Conservation (phyloP, 2,329 filamentous ascomycete species). For the Diaporthe vaccinii region DNA sequence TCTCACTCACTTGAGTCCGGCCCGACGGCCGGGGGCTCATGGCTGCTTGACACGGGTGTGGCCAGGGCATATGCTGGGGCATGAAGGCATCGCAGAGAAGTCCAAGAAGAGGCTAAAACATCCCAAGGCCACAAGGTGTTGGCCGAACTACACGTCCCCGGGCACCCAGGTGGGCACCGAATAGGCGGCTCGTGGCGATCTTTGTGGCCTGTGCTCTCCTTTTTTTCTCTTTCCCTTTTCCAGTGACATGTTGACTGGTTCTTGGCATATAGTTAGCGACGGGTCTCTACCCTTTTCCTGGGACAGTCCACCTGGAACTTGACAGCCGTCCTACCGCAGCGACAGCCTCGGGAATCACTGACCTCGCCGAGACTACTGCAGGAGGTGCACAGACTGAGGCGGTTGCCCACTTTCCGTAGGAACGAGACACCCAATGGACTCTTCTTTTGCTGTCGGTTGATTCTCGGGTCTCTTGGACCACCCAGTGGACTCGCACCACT, state of each 20-base stretch:
- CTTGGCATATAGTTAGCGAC: constrained; percentile 3
- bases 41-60: constrained; percentile 4
- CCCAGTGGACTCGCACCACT: neutral
- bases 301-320: neutral
- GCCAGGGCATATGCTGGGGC: neutral
- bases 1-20: constrained; percentile 31
- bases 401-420: constrained; percentile 7
- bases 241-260: neutral
- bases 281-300: neutral
- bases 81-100: neutral
- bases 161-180: neutral
- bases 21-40: constrained; percentile 2
- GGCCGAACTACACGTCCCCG: neutral
- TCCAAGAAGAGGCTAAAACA: constrained; percentile 34
- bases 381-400: constrained; percentile 15
- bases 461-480: neutral
- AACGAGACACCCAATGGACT: constrained; percentile 5
- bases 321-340: neutral
- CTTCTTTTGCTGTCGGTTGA: neutral
- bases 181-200: constrained; percentile 25
- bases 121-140: constrained; percentile 21
- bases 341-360: constrained; percentile 5
- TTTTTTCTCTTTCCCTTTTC: neutral
- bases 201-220: constrained; percentile 8
- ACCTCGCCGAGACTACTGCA: constrained; percentile 19